Conservation (phyloP, 1,139 yeast genomes). For the Saccharomyces hybrid region DNA sequence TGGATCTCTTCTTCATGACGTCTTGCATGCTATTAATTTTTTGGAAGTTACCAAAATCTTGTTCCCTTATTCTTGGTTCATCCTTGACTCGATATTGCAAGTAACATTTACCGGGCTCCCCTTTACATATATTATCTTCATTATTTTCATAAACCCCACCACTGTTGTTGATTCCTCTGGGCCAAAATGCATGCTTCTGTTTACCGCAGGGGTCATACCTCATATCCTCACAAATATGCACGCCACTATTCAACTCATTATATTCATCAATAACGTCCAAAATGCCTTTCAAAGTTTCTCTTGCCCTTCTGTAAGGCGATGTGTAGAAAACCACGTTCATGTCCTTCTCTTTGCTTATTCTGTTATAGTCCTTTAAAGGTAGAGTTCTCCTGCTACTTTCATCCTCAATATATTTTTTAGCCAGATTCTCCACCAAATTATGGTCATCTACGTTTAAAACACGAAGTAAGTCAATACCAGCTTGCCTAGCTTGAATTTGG, state of each 20-base stretch:
- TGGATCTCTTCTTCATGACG: constrained; percentile 72
- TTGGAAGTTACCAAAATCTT: constrained; percentile 91
- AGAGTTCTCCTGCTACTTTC: constrained; percentile 6
- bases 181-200: constrained; percentile 23
- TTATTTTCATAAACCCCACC: constrained; percentile 25
- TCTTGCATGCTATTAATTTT: constrained; percentile 44
- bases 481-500: constrained; percentile 54
- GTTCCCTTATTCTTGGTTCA: constrained; percentile 87
- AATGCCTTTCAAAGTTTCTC: constrained; percentile 71
- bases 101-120: constrained; percentile 27
- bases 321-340: constrained; percentile 51
- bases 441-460: constrained; percentile 46
- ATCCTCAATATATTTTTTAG: constrained; percentile 14
- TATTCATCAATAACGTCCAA: constrained; percentile 48
- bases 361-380: constrained; percentile 4
- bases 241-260: constrained; percentile 17
- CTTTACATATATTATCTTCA: constrained; percentile 6
- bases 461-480: constrained; percentile 53
- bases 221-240: constrained; percentile 8
- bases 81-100: constrained; percentile 54
- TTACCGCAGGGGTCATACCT: constrained; percentile 20
- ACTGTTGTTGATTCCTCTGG: constrained; percentile 11
- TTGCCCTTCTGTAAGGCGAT: constrained; percentile 73
- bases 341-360: constrained; percentile 1
- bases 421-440: constrained; percentile 15